phyloP scores from a whole-genome alignment of 2,329 filamentous ascomycete genomes.

The Colletotrichum sp. region DNA sequence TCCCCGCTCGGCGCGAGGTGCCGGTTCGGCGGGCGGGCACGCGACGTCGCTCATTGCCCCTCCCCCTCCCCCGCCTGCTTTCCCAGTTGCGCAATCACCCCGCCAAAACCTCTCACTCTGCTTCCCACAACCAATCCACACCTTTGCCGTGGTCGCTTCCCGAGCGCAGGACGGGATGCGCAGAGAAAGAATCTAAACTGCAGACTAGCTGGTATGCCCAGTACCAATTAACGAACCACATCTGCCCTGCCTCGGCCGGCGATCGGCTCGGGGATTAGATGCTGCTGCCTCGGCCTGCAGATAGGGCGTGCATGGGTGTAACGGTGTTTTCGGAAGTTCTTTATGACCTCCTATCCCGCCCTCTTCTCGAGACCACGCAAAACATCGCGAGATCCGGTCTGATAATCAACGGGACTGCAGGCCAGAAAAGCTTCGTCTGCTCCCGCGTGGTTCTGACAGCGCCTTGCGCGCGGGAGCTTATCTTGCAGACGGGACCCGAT shows the following conservation, averaged over 20 bases:
- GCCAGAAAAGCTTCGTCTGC: not conserved
- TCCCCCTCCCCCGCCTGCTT: not conserved
- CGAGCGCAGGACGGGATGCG: not conserved
- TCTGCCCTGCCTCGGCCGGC: not conserved
- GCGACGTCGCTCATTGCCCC: not conserved
- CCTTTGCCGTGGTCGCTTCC: not conserved
- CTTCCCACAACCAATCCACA: not conserved
- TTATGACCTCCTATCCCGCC: not conserved
- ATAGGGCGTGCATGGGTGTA: not conserved
- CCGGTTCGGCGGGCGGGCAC: not conserved
- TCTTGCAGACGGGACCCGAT: not conserved
- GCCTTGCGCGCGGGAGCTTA: not conserved
- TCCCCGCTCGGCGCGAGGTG: not conserved
- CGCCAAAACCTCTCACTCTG: not conserved
- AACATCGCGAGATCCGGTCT: not conserved
- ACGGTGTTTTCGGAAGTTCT: not conserved
- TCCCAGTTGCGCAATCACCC: not conserved
- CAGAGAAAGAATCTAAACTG: not conserved
- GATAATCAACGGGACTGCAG: not conserved
- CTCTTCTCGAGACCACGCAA: not conserved
- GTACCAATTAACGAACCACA: not conserved
- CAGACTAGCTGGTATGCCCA: not conserved
- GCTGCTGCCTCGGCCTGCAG: not conserved
- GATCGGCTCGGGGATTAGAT: slow-evolving; percentile 1
- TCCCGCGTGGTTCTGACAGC: not conserved